Evolutionary conservation across 768 basidiomycete genomes (phyloP).

Genomic region (Lentinus tigrinus): DNA sequence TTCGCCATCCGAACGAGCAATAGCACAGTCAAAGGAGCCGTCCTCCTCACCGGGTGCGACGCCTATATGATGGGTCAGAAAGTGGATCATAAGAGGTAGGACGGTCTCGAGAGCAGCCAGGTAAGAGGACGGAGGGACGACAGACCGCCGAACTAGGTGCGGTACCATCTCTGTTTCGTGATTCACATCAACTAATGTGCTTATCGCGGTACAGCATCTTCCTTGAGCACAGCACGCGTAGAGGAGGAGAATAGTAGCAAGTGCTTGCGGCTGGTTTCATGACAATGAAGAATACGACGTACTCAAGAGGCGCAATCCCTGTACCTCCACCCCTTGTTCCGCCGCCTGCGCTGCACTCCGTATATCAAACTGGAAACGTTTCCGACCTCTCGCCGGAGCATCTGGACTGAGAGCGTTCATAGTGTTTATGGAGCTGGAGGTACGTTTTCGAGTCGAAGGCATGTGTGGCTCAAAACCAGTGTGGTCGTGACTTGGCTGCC

Average conservation of each 20-base stretch:
- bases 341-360: conserved; percentile 1
- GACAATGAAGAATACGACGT: neutral
- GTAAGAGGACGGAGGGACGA: too few species aligned
- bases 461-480: neutral
- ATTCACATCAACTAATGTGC: too few species aligned
- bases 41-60: conserved; percentile 61
- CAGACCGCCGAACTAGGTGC: too few species aligned
- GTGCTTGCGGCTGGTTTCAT: neutral
- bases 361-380: conserved; percentile 8
- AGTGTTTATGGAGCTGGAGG: neutral
- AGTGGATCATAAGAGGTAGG: too few species aligned
- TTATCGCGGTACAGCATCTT: too few species aligned
- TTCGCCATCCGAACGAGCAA: conserved; percentile 36
- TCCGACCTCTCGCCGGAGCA: conserved; percentile 9
- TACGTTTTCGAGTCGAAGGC: neutral
- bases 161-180: too few species aligned
- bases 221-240: too few species aligned
- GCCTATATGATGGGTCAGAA: conserved; percentile 32
- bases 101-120: too few species aligned
- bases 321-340: conserved; percentile 4
- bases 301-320: conserved; percentile 3
- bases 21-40: conserved; percentile 53
- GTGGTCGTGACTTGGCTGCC: neutral
- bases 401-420: neutral
- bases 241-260: too few species aligned